phyloP scores from a whole-genome alignment of 2,329 filamentous ascomycete species.

The Sphaerulina musiva region DNA sequence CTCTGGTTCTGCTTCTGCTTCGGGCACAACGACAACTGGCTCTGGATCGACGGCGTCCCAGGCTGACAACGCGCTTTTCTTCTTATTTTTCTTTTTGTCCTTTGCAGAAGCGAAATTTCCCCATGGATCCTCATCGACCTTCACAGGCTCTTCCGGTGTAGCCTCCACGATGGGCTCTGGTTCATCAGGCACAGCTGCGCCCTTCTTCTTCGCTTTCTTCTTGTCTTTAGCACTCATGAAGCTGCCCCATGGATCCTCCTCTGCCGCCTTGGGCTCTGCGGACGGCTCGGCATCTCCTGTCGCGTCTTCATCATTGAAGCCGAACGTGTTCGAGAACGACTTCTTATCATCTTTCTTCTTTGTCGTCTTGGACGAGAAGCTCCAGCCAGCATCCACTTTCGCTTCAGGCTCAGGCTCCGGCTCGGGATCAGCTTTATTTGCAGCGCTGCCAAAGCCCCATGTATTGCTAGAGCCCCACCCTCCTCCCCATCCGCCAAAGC shows the following conservation, averaged over 20 bases:
- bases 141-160: constrained; percentile 22
- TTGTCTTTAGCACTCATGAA: constrained; percentile 31
- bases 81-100: constrained; percentile 42
- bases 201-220: constrained; percentile 29
- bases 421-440: constrained; percentile 21
- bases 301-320: constrained; percentile 28
- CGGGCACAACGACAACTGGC: not conserved
- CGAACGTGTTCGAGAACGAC: constrained; percentile 34
- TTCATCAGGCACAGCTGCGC: constrained; percentile 13
- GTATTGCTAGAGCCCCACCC: constrained; percentile 30
- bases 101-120: constrained; percentile 23
- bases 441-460: constrained; percentile 33
- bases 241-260: constrained; percentile 24
- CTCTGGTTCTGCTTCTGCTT: not conserved
- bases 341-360: constrained; percentile 28
- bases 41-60: not conserved
- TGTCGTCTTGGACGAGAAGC: constrained; percentile 26
- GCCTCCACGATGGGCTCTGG: constrained; percentile 26
- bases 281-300: constrained; percentile 19
- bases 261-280: constrained; percentile 20
- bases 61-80: constrained; percentile 26
- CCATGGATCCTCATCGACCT: constrained; percentile 32
- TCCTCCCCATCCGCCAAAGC: constrained; percentile 32
- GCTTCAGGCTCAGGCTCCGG: constrained; percentile 7
- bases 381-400: constrained; percentile 27